phyloP scores from a whole-genome alignment of 768 basidiomycete species.

The Lactifluus echinatus region DNA sequence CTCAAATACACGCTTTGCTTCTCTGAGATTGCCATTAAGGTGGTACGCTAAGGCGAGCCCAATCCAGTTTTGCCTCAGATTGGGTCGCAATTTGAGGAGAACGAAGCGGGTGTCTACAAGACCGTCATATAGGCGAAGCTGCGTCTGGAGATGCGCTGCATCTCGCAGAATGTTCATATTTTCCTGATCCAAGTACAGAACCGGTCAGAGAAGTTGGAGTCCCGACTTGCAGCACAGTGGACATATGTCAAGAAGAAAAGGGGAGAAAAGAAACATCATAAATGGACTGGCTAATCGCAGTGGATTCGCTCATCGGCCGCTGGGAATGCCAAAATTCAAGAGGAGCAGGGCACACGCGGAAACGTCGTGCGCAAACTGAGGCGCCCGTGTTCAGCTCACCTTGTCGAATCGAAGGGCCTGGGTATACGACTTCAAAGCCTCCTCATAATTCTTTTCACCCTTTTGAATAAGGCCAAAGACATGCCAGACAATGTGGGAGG shows the following conservation, averaged over 20 bases:
- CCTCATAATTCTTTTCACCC: slow-evolving; percentile 89
- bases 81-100: slow-evolving; percentile 72
- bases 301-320: not conserved
- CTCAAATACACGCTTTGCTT: slow-evolving; percentile 65
- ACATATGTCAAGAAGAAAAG: not conserved
- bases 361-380: not conserved
- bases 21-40: slow-evolving; percentile 62
- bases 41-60: slow-evolving; percentile 84
- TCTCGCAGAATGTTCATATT: slow-evolving; percentile 92
- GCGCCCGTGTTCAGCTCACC: slow-evolving; percentile 37
- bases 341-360: not conserved
- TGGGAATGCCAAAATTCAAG: not conserved
- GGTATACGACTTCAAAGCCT: slow-evolving; percentile 86
- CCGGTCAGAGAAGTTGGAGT: not conserved
- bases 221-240: not conserved
- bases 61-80: slow-evolving; percentile 82
- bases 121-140: slow-evolving; percentile 69
- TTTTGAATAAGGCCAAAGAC: slow-evolving; percentile 94
- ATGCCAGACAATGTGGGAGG: slow-evolving; percentile 96
- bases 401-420: slow-evolving; percentile 86
- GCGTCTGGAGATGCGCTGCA: slow-evolving; percentile 80
- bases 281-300: not conserved
- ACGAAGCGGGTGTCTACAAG: slow-evolving; percentile 77
- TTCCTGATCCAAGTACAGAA: slow-evolving; percentile 44
- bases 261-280: not conserved